phyloP scores from a whole-genome alignment of 306 rosid species.

The Cucurbita maxima region DNA sequence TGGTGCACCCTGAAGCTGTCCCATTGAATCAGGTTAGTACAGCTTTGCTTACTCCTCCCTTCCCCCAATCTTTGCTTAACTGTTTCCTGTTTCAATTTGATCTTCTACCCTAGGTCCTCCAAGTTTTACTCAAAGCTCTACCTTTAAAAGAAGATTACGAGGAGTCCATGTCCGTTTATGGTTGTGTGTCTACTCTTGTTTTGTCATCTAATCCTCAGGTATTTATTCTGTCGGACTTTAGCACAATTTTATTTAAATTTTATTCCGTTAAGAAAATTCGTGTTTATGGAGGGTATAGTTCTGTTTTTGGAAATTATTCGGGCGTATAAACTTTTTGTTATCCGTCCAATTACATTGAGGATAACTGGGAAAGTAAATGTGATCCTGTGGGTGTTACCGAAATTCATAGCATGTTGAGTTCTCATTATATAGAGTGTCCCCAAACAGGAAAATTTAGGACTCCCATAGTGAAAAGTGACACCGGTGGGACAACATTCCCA shows the following conservation, averaged over 20 bases:
- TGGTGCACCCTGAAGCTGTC: constrained; percentile 86
- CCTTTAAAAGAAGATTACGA: constrained; percentile 94
- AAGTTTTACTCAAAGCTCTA: constrained; percentile 74
- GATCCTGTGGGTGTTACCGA: background rate
- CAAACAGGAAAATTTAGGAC: background rate
- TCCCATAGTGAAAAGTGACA: background rate
- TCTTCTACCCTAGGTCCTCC: constrained; percentile 67
- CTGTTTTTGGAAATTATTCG: background rate
- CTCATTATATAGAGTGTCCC: background rate
- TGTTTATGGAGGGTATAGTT: background rate
- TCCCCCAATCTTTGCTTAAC: background rate
- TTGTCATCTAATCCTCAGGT: constrained; percentile 86
- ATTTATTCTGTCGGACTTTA: constrained; percentile 7
- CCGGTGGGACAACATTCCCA: background rate
- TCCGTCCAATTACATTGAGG: background rate
- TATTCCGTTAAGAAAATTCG: background rate
- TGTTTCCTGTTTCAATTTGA: constrained; percentile 7
- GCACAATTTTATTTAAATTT: too few species aligned
- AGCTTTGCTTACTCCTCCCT: background rate
- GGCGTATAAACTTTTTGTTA: background rate
- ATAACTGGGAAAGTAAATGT: background rate
- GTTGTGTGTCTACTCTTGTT: constrained; percentile 67
- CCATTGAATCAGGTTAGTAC: constrained; percentile 73
- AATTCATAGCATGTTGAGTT: background rate
- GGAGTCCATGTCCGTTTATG: constrained; percentile 85